phyloP scores from a whole-genome alignment of 345 rosid genomes.

The Salix arbutifolia region DNA sequence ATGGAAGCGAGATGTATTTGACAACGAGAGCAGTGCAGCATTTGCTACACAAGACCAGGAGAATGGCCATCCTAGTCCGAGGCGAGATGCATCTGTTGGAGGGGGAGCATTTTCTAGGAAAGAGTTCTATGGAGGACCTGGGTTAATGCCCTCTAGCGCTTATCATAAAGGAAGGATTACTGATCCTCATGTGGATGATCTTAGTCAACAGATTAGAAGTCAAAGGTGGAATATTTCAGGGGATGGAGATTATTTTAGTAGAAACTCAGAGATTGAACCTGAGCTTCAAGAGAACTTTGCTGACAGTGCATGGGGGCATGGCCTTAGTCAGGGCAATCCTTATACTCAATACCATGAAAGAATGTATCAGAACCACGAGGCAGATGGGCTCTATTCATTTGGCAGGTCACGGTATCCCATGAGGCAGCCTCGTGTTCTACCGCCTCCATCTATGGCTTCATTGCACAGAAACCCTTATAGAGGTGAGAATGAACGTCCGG shows the following conservation, averaged over 20 bases:
- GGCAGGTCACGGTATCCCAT: slow-evolving; percentile 74
- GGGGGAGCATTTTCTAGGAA: slow-evolving; percentile 52
- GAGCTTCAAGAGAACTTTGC: slow-evolving; percentile 65
- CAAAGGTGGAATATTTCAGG: slow-evolving; percentile 74
- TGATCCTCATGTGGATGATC: slow-evolving; percentile 54
- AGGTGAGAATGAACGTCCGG: slow-evolving; percentile 49
- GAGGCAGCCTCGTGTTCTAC: slow-evolving; percentile 92
- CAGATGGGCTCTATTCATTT: slow-evolving; percentile 63
- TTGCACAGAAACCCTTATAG: slow-evolving; percentile 54
- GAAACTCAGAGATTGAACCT: slow-evolving; percentile 56
- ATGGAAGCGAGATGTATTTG: slow-evolving; percentile 78
- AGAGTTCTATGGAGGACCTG: slow-evolving; percentile 59
- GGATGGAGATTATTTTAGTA: slow-evolving; percentile 58
- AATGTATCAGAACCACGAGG: slow-evolving; percentile 55
- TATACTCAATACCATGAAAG: slow-evolving; percentile 57
- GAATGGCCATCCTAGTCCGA: slow-evolving; percentile 46
- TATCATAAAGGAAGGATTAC: slow-evolving; percentile 51
- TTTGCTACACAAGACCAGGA: slow-evolving; percentile 49
- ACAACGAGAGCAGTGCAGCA: slow-evolving; percentile 49
- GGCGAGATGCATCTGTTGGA: slow-evolving; percentile 43
- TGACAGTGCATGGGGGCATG: slow-evolving; percentile 66
- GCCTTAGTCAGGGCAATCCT: slow-evolving; percentile 42
- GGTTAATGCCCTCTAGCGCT: slow-evolving; percentile 40
- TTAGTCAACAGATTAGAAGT: slow-evolving; percentile 38
- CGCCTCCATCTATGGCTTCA: slow-evolving; percentile 68